Percentiles rank a stretch among this genome's conserved stretches.
Conservation (phyloP, 2,329 filamentous ascomycete genomes). For the Diaporthe aspalathi region DNA sequence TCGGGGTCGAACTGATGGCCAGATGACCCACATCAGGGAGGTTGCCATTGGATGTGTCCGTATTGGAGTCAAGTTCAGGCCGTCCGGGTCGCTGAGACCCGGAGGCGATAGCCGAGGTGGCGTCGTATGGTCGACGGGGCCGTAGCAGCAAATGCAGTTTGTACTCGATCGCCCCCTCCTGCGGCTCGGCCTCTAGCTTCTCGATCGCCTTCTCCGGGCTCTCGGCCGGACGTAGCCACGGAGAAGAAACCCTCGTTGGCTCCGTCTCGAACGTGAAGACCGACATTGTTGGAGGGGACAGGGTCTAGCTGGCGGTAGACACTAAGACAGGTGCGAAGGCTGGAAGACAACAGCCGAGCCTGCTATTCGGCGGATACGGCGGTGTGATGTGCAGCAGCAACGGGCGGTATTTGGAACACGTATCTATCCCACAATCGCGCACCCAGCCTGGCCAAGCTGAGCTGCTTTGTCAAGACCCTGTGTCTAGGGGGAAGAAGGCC, state of each 20-base stretch:
- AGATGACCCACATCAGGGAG: slow-evolving; percentile 44
- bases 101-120: slow-evolving; percentile 69
- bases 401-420: slow-evolving; percentile 16
- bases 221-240: slow-evolving; percentile 78
- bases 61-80: neutral
- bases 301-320: neutral
- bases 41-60: neutral
- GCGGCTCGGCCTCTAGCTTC: slow-evolving; percentile 88
- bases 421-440: slow-evolving; percentile 14
- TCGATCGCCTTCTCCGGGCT: slow-evolving; percentile 63
- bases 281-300: slow-evolving; percentile 75
- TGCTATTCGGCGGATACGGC: slow-evolving; percentile 8
- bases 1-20: slow-evolving; percentile 39
- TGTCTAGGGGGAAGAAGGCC: neutral
- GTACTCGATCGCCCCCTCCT: slow-evolving; percentile 95
- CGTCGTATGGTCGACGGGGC: slow-evolving; percentile 74
- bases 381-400: slow-evolving; percentile 26
- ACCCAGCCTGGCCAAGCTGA: neutral
- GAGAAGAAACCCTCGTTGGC: slow-evolving; percentile 87
- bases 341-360: neutral
- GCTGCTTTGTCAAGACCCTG: neutral
- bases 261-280: slow-evolving; percentile 96
- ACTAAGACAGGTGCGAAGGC: neutral
- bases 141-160: slow-evolving; percentile 91
- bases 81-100: slow-evolving; percentile 30